Base-by-base conservation (phyloP, 1,139 yeast species). In the Suhomyces ambrosiae region DNA sequence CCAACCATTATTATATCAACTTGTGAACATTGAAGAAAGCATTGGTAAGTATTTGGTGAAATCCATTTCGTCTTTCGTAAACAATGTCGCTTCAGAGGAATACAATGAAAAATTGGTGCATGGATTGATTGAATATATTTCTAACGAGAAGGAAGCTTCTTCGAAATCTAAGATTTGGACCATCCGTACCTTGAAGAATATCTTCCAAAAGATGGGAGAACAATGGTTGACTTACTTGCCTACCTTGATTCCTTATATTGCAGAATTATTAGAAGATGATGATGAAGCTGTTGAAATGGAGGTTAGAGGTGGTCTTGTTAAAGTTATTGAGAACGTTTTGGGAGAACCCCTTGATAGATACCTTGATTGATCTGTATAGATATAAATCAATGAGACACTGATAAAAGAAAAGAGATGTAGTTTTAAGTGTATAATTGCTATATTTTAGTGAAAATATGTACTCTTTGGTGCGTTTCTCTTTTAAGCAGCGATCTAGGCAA, bases 331-430 rank as follows among this genome's bases (percentile, higher is more conserved):
- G 60, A 82, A 79, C 41, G 96, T 89, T 14, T 73, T 94, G 49
- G 98, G 98, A 33, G 99, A 92, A 61, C 94, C 96, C 31, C 75
- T 92, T 46, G 97, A 90, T 57, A 78, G 95, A 62, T 92, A 90
- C 57, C 73, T 92, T 52, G 83, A 82, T 48, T 88, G 71, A 39
- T 35, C 28, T 29, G 40, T 17, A 13, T 18, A 18, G n/a, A 18
- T n/a, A 13, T 8, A 14, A 25, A 13, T n/a, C n/a, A n/a, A n/a
- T n/a, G n/a, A n/a, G n/a, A n/a, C n/a, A n/a, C n/a, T n/a, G n/a
- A n/a, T n/a, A n/a, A n/a, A n/a, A n/a, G n/a, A n/a, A n/a, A 23
- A 23, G 9, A 23, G 11, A 7, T 8, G 11, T 23, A 23, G 9
- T 23, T 5, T n/a, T 23, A 10, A 23, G 11, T 5, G 11, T 19